Base-by-base conservation (phyloP, 495 filamentous ascomycete genomes). In the Aspergillus cavernicola region DNA sequence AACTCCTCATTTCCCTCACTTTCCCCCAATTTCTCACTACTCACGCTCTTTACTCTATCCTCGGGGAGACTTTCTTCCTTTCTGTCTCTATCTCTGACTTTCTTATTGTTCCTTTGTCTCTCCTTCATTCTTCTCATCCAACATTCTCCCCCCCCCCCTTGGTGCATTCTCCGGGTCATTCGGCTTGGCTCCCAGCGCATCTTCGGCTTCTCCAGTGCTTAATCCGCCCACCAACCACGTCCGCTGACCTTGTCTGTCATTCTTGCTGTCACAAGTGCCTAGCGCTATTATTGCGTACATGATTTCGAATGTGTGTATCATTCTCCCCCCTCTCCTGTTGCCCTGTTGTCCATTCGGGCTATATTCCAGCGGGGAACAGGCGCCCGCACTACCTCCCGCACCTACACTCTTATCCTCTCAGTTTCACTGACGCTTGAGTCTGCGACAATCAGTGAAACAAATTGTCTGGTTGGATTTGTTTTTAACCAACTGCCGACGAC, bases 51-150 rank as follows among this genome's bases (percentile, higher is more conserved):
- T 59, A 38, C 28, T 4, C 39, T 24, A 4, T 19, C 18, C 24
- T 18, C 32, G 44, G 44, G 35, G 42, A 29, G 48, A 9, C 15
- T 48, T 33, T 43, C 35, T 56, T 45, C 43, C 40, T 49, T 62
- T 24, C 52, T 53, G 48, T 58, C 55, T 16, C 41, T 54, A 55
- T 33, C 29, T 10, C n/a, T 46, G n/a, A 36, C 33, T 22, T 38
- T 24, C n/a, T 38, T 13, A 22, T 38, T 45, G 28, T 41, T 38
- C 38, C 12, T 36, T 50, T 7, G 37, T 35, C 29, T 55, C 51
- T 59, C 60, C 54, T 57, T 59, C 53, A 60, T 63, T 60, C 60
- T 29, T 57, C 43, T 41, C 40, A 46, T 40, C 49, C 36, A 45
- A 29, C 41, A 35, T 44, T 36, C 26, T 52, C 41, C 19, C 19